Base-by-base conservation (phyloP, 2,329 filamentous ascomycete species). In the Ophiostoma angusticollis region DNA sequence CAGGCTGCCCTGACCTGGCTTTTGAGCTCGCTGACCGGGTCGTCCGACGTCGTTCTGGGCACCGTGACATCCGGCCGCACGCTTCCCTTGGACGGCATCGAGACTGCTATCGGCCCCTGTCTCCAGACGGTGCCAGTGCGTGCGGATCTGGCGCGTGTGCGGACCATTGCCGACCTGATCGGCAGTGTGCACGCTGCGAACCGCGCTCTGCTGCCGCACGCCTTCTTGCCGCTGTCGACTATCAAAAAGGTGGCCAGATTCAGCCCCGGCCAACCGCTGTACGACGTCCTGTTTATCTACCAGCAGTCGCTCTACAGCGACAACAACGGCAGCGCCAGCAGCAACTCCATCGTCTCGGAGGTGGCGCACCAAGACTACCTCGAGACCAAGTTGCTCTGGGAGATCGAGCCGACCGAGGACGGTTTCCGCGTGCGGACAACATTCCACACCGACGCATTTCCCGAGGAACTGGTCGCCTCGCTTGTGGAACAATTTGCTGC, bases 61-160 rank as follows among this genome's bases (percentile, higher is more conserved):
- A 80, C 76, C 2, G 83, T 94, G 4, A 81, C 82, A 11, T 93
- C 86, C 9, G 86, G 86, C 2, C 70, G 87, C 39, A 84, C 80
- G 2, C 57, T 86, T n/a, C 72, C 83, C 0, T 54, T 94, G 3
- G 53, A 66, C 4, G 72, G 68, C 0, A 74, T 93, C 24, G 84
- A 93, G 45, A 63, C 71, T 2, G 70, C 87, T 4, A 64, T 89
- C 40, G 87, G 87, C 0, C 87, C 87, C 9, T 91, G 82, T 49
- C 76, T 95, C 36, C 65, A 78, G 1, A 80, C 83, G 0, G 58
- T 91, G 6, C 87, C 87, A 2, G 61, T 85, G 2, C 69, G 84
- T n/a, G 57, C 79, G 4, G 65, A 83, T 42, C 50, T 80, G 0
- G 59, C 61, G 2, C 62, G 64, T 8, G 61, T 69, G 35, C 55